Percentiles rank a stretch among this genome's conserved stretches.
phyloP scores from a whole-genome alignment of 805 yeast species.

The Cyberlindnera lachancei region DNA sequence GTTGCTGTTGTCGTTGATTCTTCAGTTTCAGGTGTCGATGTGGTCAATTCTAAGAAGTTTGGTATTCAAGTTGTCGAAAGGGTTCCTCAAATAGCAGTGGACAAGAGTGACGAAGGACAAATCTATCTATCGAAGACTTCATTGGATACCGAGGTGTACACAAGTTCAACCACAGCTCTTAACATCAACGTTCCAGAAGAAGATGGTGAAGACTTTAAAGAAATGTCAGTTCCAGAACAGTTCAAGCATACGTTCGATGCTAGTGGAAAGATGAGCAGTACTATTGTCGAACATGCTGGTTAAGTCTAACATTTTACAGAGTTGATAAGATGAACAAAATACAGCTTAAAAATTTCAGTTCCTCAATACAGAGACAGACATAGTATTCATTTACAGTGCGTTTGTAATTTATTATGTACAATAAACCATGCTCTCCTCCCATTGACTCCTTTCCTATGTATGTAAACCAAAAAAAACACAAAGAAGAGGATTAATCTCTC shows the following conservation, averaged over 20 bases:
- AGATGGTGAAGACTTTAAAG: constrained; percentile 67
- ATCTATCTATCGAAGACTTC: constrained; percentile 70
- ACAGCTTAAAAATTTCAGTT: background rate
- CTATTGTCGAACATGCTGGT: constrained; percentile 79
- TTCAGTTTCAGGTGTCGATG: constrained; percentile 79
- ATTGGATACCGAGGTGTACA: constrained; percentile 69
- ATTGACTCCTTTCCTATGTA: background rate
- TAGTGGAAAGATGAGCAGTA: constrained; percentile 54
- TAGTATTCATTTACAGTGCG: too few relatives aligned
- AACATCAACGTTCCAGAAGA: constrained; percentile 76
- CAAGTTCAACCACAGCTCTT: constrained; percentile 78
- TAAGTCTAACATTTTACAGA: constrained; percentile 22
- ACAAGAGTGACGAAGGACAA: constrained; percentile 81
- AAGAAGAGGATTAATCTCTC: background rate
- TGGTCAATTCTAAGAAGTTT: constrained; percentile 72
- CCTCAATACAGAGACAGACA: too few relatives aligned
- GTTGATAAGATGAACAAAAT: background rate
- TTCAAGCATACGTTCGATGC: constrained; percentile 59
- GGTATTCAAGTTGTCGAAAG: constrained; percentile 81
- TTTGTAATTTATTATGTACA: background rate
- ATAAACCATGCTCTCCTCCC: too few relatives aligned
- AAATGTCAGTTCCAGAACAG: constrained; percentile 88
- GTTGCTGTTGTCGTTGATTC: constrained; percentile 78
- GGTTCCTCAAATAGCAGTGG: constrained; percentile 79
- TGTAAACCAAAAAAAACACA: background rate